These are phyloP conservation scores for Fagopyrum tataricum DNA, from an alignment of 148 eudicot species.

Conservation along the genomic window DNA sequence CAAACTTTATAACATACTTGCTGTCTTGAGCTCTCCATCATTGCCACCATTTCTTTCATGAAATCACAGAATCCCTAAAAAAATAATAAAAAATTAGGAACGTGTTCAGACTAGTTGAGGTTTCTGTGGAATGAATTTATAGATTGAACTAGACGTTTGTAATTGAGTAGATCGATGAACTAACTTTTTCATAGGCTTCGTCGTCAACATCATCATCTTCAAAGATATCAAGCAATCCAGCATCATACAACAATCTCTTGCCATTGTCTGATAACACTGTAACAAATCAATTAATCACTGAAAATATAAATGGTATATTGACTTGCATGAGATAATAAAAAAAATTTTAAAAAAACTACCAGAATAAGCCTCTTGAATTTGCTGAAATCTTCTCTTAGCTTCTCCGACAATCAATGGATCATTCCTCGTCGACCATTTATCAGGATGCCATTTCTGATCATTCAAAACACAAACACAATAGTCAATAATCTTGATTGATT, in stretches of 20 bases:
- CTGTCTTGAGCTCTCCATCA: neutral
- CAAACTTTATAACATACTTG: neutral
- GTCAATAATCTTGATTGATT: neutral
- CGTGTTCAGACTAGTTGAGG: no score
- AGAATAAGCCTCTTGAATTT: constrained; percentile 4
- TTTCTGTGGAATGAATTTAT: no score
- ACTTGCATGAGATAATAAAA: neutral
- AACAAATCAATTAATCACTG: neutral
- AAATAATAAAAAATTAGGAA: neutral
- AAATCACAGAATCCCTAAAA: neutral
- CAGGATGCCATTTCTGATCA: constrained; percentile 8
- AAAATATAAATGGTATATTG: neutral
- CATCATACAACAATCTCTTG: constrained; percentile 2
- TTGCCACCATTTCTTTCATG: constrained; percentile 2
- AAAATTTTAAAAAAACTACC: neutral
- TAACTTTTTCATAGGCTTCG: neutral
- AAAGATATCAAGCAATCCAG: neutral
- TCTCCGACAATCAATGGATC: neutral
- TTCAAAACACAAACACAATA: neutral
- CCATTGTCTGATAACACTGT: constrained; percentile 7
- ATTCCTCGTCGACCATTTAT: neutral
- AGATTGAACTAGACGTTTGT: no score
- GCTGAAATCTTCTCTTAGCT: neutral
- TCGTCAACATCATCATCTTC: neutral
- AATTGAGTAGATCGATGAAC: neutral